These are phyloP conservation scores for Fusarium sp. DNA, from an alignment of 2,329 filamentous ascomycete genomes.

Conservation along the genomic window DNA sequence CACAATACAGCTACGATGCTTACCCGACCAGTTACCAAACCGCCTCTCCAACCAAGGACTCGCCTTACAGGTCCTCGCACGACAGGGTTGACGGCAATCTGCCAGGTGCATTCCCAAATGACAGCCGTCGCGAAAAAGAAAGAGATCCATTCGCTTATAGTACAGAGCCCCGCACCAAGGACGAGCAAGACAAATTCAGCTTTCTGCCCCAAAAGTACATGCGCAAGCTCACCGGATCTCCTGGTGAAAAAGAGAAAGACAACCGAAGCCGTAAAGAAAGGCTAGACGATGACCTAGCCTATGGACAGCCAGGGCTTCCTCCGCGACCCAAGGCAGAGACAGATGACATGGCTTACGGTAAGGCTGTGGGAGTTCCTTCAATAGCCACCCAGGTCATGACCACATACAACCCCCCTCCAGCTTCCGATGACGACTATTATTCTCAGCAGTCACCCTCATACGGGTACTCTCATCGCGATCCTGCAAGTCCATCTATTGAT, in stretches of 20 bases:
- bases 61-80: slow-evolving; percentile 54
- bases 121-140: slow-evolving; percentile 48
- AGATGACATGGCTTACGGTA: slow-evolving; percentile 46
- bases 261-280: slow-evolving; percentile 50
- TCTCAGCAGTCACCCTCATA: slow-evolving; percentile 30
- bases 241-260: slow-evolving; percentile 51
- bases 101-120: slow-evolving; percentile 52
- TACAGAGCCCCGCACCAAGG: slow-evolving; percentile 20
- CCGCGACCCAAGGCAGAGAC: slow-evolving; percentile 38
- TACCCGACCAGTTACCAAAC: slow-evolving; percentile 50
- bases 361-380: slow-evolving; percentile 35
- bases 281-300: slow-evolving; percentile 62
- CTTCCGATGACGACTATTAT: slow-evolving; percentile 25
- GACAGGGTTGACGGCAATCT: slow-evolving; percentile 48
- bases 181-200: slow-evolving; percentile 55
- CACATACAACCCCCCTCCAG: slow-evolving; percentile 44
- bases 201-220: slow-evolving; percentile 63
- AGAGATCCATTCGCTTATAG: slow-evolving; percentile 39
- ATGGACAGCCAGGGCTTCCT: slow-evolving; percentile 55
- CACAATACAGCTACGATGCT: slow-evolving; percentile 57
- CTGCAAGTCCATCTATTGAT: slow-evolving; percentile 35
- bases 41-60: slow-evolving; percentile 51
- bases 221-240: slow-evolving; percentile 50
- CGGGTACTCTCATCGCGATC: slow-evolving; percentile 28
- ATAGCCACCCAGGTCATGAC: slow-evolving; percentile 40